These are phyloP conservation scores for Lipomyces kockii DNA, from an alignment of 805 yeast species.

Conservation along the genomic window DNA sequence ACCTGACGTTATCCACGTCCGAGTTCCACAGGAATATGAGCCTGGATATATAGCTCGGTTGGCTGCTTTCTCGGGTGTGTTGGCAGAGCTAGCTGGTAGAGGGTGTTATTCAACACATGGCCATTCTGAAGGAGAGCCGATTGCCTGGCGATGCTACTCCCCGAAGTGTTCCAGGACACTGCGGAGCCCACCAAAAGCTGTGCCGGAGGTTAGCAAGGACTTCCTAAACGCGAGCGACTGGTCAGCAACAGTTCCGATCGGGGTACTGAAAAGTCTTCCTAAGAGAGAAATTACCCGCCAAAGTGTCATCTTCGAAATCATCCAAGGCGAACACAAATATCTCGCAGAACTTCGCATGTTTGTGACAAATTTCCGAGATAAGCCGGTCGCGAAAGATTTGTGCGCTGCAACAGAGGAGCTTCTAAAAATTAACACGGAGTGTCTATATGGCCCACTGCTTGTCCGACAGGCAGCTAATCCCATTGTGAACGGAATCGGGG, in stretches of 20 bases:
- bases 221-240: slow-evolving; percentile 37
- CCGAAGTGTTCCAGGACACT: slow-evolving; percentile 39
- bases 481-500: slow-evolving; percentile 65
- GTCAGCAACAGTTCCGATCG: slow-evolving; percentile 25
- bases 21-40: slow-evolving; percentile 27
- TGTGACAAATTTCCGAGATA: slow-evolving; percentile 58
- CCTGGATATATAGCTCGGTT: slow-evolving; percentile 11
- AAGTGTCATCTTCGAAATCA: slow-evolving; percentile 74
- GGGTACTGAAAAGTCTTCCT: slow-evolving; percentile 26
- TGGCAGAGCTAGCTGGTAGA: slow-evolving; percentile 44
- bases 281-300: slow-evolving; percentile 62
- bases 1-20: slow-evolving; percentile 9
- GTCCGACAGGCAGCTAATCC: slow-evolving; percentile 64
- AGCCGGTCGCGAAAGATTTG: slow-evolving; percentile 57
- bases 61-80: slow-evolving; percentile 42
- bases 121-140: slow-evolving; percentile 21
- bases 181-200: slow-evolving; percentile 22
- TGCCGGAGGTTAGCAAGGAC: slow-evolving; percentile 2
- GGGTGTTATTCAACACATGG: slow-evolving; percentile 44
- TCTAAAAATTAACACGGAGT: slow-evolving; percentile 58
- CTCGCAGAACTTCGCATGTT: slow-evolving; percentile 70
- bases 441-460: slow-evolving; percentile 62
- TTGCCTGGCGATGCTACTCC: slow-evolving; percentile 42
- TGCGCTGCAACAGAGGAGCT: slow-evolving; percentile 61
- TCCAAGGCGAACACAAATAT: slow-evolving; percentile 71